Conservation (phyloP, 1,284 basidiomycete genomes). For the Erythrobasidium hasegawianum region DNA sequence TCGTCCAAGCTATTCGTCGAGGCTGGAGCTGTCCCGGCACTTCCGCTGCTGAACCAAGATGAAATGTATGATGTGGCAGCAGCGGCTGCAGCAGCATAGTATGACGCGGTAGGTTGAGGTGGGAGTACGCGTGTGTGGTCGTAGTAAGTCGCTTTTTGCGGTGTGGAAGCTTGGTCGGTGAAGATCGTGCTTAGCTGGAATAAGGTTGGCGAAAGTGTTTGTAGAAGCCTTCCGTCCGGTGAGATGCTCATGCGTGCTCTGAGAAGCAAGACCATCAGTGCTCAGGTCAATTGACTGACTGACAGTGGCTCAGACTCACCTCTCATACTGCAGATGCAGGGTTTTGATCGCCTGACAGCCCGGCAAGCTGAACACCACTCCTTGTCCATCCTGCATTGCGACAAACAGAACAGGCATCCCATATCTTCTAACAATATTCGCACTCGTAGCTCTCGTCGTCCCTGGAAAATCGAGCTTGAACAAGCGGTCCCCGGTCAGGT, state of each 20-base stretch:
- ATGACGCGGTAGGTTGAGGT: constrained; percentile 9
- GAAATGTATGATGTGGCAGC: constrained; percentile 28
- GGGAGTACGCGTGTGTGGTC: constrained; percentile 7
- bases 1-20: constrained; percentile 18
- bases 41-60: constrained; percentile 14
- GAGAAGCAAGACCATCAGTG: too few relatives aligned
- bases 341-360: constrained; percentile 19
- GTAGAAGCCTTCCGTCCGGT: constrained; percentile 19
- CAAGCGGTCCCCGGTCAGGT: constrained; percentile 23
- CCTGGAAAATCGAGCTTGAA: constrained; percentile 20
- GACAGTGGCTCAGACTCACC: constrained; percentile 6
- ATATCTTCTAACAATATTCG: constrained; percentile 13
- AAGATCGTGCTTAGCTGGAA: constrained; percentile 21
- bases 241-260: constrained; percentile 21
- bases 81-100: constrained; percentile 4
- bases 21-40: background rate
- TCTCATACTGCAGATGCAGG: constrained; percentile 15
- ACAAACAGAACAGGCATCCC: constrained; percentile 21
- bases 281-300: too few relatives aligned
- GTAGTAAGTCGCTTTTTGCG: constrained; percentile 5
- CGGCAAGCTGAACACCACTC: constrained; percentile 22
- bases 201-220: constrained; percentile 26
- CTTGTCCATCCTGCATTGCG: constrained; percentile 19
- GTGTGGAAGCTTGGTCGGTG: constrained; percentile 7
- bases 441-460: constrained; percentile 3